Conservation (phyloP, 1,139 yeast genomes). For the Saccharomyces hybrid region DNA sequence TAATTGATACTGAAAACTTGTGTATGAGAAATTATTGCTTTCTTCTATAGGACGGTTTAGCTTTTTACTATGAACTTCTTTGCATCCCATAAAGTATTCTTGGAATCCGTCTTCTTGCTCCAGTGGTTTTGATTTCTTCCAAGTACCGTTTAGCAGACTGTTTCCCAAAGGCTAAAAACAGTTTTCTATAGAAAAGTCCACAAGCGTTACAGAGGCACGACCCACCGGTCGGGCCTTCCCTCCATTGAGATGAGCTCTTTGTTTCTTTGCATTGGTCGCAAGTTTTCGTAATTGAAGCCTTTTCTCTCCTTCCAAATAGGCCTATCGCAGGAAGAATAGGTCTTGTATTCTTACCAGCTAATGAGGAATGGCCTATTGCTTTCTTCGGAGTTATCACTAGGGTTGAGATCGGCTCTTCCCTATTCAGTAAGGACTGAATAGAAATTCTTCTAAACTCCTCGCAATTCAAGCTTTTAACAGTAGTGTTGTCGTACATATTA, state of each 20-base stretch:
- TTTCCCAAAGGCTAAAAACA: not conserved
- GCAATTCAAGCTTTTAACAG: not conserved
- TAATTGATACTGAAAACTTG: too few relatives aligned
- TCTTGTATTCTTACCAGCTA: not conserved
- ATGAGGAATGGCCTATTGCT: too few relatives aligned
- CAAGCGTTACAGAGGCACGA: conserved; percentile 84
- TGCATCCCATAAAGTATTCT: not conserved
- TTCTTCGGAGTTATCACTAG: not conserved
- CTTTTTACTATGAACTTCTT: not conserved
- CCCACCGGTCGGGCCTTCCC: conserved; percentile 74
- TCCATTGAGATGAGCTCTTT: conserved; percentile 63
- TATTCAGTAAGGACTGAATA: not conserved
- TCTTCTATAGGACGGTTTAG: not conserved
- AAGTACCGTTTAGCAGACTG: not conserved
- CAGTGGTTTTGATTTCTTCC: not conserved
- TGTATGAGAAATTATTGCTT: too few relatives aligned
- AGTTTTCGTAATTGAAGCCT: not conserved
- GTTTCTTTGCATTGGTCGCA: not conserved
- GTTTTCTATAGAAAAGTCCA: conserved; percentile 47
- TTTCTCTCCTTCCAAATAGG: not conserved
- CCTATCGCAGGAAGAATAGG: not conserved
- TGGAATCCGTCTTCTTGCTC: not conserved
- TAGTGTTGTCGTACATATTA: not conserved
- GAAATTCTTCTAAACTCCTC: not conserved
- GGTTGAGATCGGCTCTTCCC: not conserved